Conservation (phyloP, 2,329 filamentous ascomycete species). For the Colletotrichum plurivorum region DNA sequence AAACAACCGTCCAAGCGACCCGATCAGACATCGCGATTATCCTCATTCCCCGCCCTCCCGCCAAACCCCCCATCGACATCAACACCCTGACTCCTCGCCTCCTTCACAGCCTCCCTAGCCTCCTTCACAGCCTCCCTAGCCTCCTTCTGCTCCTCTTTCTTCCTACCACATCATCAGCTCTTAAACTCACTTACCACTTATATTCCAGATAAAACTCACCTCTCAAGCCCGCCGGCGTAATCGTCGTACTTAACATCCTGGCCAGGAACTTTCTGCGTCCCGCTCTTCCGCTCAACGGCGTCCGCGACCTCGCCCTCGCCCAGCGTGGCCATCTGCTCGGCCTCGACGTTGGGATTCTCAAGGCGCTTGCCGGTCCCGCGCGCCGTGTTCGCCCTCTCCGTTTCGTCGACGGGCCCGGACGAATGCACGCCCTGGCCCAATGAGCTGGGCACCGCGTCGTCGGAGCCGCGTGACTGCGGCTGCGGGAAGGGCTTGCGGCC, state of each 20-base stretch:
- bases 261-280: conserved; percentile 42
- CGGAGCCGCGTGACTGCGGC: conserved; percentile 14
- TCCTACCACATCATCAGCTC: conserved; percentile 37
- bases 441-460: conserved; percentile 42
- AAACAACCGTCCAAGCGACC: background rate
- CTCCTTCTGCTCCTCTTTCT: conserved; percentile 43
- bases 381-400: conserved; percentile 39
- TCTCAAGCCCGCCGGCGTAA: conserved; percentile 42
- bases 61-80: conserved; percentile 43
- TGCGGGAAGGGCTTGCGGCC: conserved; percentile 34
- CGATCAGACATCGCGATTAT: conserved; percentile 27
- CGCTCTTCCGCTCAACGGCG: conserved; percentile 44
- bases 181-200: background rate
- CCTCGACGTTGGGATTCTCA: conserved; percentile 45
- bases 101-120: conserved; percentile 38
- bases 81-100: conserved; percentile 36
- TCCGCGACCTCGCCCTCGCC: conserved; percentile 46
- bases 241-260: conserved; percentile 41
- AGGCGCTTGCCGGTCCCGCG: conserved; percentile 6
- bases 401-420: conserved; percentile 41
- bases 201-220: conserved; percentile 25
- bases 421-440: conserved; percentile 41
- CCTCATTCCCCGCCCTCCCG: conserved; percentile 16
- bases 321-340: conserved; percentile 44
- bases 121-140: conserved; percentile 36